Evolutionary conservation across 768 basidiomycete species (phyloP), one percentile per base, ranked within the genome.

Genomic region (Macrolepiota albuminosa): DNA sequence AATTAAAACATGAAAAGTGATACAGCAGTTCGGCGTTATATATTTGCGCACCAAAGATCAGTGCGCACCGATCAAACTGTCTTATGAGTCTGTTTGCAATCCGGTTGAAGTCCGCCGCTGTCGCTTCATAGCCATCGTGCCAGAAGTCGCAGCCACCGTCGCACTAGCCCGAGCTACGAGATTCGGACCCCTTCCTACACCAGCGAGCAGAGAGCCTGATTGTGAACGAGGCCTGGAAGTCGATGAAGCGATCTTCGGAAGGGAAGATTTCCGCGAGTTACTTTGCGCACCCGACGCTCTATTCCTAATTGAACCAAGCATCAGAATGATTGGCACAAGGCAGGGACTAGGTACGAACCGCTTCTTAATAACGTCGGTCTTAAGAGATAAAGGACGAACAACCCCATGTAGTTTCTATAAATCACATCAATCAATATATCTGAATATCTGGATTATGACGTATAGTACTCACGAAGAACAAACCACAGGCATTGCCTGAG

Each of bases 311-410:
- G 33, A 13, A 56, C 7, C 4, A 11, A 47, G 33, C 53, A 39
- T 26, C 61, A 29, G 66, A 40, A 34, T 4, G 5, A 59, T 61
- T 50, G 60, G 33, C 56, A 48, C 48, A 64, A 33, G 59, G 29
- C 26, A 60, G 47, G 37, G 36, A 4, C 50, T 36, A 37, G 56
- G 18, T 55, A 60, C 76, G 26, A 66, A 92, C 92, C 92, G 81
- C 78, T 97, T 98, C 86, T 98, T 97, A 75, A 96, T 97, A 49
- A 95, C 89, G 71, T 98, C 93, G 46, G 95, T 98, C 82, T 97
- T 97, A 62, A 98, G 82, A 42, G 94, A 95, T 63, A 96, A 77
- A 8, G 96, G 96, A 56, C 96, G 84, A 6, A 95, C 91, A 53
- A 98, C 95, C 50, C 94, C 94, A 68, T 98, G 96, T 42, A 98